Percentiles rank a stretch among this genome's conserved stretches.
phyloP scores from a whole-genome alignment of 2,329 filamentous ascomycete genomes.

The Blumeriella jaapii region DNA sequence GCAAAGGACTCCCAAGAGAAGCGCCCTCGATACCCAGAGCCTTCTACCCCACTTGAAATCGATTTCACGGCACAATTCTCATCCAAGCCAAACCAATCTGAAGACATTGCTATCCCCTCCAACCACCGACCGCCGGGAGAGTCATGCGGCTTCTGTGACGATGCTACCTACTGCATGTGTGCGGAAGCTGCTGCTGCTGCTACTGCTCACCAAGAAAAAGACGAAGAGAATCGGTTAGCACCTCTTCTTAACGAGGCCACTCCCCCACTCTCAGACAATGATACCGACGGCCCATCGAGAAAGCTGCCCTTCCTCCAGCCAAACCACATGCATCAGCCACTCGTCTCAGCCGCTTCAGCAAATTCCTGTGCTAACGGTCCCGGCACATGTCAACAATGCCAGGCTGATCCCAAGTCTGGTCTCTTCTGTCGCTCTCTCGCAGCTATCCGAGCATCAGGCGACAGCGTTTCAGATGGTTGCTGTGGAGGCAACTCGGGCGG shows the following conservation, averaged over 20 bases:
- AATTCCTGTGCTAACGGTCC: conserved; percentile 45
- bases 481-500: conserved; percentile 47
- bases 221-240: conserved; percentile 28
- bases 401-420: conserved; percentile 65
- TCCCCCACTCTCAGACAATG: conserved; percentile 40
- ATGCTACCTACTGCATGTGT: conserved; percentile 73
- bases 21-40: conserved; percentile 39
- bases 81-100: conserved; percentile 27
- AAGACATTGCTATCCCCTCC: conserved; percentile 14
- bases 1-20: conserved; percentile 34
- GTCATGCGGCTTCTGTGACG: conserved; percentile 71
- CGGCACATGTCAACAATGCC: conserved; percentile 69
- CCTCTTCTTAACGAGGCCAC: conserved; percentile 38
- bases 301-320: conserved; percentile 41
- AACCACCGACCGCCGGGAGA: conserved; percentile 41
- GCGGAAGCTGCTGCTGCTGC: conserved; percentile 44
- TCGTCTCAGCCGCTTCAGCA: conserved; percentile 11
- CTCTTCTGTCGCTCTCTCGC: conserved; percentile 76
- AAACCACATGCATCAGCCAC: conserved; percentile 25
- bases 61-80: conserved; percentile 62
- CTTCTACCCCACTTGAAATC: conserved; percentile 45
- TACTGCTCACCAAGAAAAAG: conserved; percentile 24
- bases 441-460: conserved; percentile 36
- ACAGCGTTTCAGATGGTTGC: conserved; percentile 39
- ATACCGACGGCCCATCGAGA: conserved; percentile 45